A percentile compares a stretch with the other conserved stretches of the same genome.
phyloP scores from a whole-genome alignment of 495 filamentous ascomycete species.

The Lasiosphaeria hispida region DNA sequence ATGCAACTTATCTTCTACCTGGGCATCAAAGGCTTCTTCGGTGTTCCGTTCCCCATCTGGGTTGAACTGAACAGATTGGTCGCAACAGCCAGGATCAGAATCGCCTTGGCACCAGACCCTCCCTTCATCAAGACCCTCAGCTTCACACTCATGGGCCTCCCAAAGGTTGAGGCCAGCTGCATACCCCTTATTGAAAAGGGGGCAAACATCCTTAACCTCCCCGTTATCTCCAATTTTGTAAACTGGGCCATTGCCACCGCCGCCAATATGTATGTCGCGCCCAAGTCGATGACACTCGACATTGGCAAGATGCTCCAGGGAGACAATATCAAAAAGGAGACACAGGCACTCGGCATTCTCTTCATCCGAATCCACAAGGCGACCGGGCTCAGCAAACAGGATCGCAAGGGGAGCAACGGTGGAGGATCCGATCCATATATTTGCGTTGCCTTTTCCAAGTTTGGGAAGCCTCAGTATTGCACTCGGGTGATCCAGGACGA shows the following conservation, averaged over 20 bases:
- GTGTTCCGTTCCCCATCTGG: slow-evolving; percentile 85
- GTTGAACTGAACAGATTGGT: slow-evolving; percentile 84
- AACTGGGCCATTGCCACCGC: slow-evolving; percentile 92
- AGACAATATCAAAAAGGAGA: slow-evolving; percentile 87
- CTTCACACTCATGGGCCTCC: slow-evolving; percentile 88
- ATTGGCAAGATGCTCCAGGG: slow-evolving; percentile 85
- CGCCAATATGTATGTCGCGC: slow-evolving; percentile 86
- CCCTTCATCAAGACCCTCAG: slow-evolving; percentile 90
- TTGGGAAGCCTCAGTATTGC: slow-evolving; percentile 97
- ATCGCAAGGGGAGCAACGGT: slow-evolving; percentile 73
- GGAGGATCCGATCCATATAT: slow-evolving; percentile 96
- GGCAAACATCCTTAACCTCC: slow-evolving; percentile 88
- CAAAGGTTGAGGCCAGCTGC: slow-evolving; percentile 86
- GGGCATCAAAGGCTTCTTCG: slow-evolving; percentile 80
- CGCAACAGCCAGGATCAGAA: slow-evolving; percentile 75
- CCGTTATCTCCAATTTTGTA: slow-evolving; percentile 92
- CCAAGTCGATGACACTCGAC: slow-evolving; percentile 93
- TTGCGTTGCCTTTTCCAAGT: slow-evolving; percentile 68
- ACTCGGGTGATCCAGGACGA: slow-evolving; percentile 93
- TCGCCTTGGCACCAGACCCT: slow-evolving; percentile 83
- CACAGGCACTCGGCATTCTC: slow-evolving; percentile 76
- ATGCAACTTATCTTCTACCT: slow-evolving; percentile 92
- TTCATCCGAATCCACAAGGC: slow-evolving; percentile 92
- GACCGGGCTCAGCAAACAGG: slow-evolving; percentile 84
- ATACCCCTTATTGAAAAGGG: slow-evolving; percentile 85